These are phyloP conservation scores for Selaginella moellendorffii DNA, from an alignment of 75 land plant genomes.

Conservation along the genomic window DNA sequence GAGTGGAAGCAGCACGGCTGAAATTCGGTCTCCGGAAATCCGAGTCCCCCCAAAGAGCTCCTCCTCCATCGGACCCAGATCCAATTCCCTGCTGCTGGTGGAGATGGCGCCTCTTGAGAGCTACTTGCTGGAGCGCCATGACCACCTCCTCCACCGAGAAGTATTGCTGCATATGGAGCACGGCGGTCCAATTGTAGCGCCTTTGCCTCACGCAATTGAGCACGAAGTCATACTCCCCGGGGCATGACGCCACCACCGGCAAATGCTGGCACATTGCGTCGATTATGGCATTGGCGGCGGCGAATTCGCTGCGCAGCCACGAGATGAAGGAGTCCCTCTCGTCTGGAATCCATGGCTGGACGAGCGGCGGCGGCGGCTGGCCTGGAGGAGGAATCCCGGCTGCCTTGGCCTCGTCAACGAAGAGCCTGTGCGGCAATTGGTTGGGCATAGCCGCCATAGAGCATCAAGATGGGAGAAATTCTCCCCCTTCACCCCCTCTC, in stretches of 20 bases:
- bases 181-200: constrained; percentile 50
- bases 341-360: constrained; percentile 23
- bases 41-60: no score
- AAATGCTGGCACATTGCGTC: constrained; percentile 59
- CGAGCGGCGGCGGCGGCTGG: no score
- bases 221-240: constrained; percentile 51
- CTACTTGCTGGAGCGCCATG: constrained; percentile 47
- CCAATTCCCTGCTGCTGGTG: constrained; percentile 11
- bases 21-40: no score
- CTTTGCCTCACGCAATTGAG: constrained; percentile 42
- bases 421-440: no score
- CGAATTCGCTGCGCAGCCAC: constrained; percentile 64
- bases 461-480: no score
- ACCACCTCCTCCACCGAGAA: constrained; percentile 47
- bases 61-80: no score
- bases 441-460: not conserved
- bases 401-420: not conserved
- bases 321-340: constrained; percentile 60
- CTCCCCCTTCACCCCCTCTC: no score
- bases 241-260: constrained; percentile 22
- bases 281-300: constrained; percentile 82
- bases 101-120: constrained; percentile 25
- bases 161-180: constrained; percentile 71
- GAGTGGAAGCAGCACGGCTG: no score
- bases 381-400: not conserved